A percentile compares a stretch with the other conserved stretches of the same genome.
Conservation (phyloP, 495 filamentous ascomycete genomes). For the Hyaloscypha bicolor region DNA sequence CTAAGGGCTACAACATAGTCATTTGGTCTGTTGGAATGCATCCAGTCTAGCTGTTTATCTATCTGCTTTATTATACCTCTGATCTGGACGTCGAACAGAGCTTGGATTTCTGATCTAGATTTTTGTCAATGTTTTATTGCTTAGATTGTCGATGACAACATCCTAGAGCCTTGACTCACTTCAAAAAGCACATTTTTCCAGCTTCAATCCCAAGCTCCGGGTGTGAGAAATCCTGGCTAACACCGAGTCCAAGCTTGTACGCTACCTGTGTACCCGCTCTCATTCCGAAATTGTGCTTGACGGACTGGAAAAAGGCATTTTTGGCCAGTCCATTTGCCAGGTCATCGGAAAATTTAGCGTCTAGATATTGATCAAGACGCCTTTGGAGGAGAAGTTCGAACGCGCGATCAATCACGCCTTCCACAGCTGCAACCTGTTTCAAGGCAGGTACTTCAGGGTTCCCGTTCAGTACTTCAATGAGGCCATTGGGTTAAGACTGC, state of each 20-base stretch:
- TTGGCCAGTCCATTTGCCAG: slow-evolving; percentile 5
- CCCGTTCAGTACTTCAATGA: slow-evolving; percentile 39
- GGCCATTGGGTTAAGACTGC: slow-evolving; percentile 22
- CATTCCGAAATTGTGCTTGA: neutral
- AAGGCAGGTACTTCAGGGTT: slow-evolving; percentile 36
- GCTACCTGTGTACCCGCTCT: neutral
- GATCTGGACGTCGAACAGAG: slow-evolving; percentile 58
- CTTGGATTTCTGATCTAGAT: slow-evolving; percentile 42
- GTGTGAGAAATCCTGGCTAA: neutral
- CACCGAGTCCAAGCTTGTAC: neutral
- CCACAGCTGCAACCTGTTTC: slow-evolving; percentile 39
- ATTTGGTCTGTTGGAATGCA: slow-evolving; percentile 44
- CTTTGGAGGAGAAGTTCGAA: slow-evolving; percentile 37
- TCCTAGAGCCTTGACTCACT: neutral
- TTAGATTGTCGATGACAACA: neutral
- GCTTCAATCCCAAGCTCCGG: neutral
- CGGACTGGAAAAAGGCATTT: neutral
- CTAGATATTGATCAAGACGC: slow-evolving; percentile 33
- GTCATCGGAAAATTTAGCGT: slow-evolving; percentile 37
- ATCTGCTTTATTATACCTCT: slow-evolving; percentile 54
- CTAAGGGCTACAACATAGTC: slow-evolving; percentile 39
- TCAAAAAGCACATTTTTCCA: neutral
- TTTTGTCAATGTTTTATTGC: slow-evolving; percentile 23
- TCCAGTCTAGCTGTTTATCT: slow-evolving; percentile 54
- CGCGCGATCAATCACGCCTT: slow-evolving; percentile 40